Evolutionary conservation across 2,329 filamentous ascomycete genomes (phyloP).

Genomic region (Trichophyton schoenleinii): DNA sequence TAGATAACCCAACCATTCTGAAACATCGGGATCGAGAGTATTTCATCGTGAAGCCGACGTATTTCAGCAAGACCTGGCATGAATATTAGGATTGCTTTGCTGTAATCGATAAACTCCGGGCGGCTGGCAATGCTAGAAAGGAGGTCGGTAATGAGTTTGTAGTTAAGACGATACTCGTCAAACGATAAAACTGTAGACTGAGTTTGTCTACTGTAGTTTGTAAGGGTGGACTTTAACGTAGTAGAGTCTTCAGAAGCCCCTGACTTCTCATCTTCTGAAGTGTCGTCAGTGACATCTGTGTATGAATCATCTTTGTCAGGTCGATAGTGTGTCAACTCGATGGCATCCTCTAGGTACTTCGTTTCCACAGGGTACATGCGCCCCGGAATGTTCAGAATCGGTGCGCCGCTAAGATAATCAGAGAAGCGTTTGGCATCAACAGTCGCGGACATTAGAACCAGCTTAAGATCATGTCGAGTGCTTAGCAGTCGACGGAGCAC

Average conservation of each 20-base stretch:
- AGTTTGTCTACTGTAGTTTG: slow-evolving; percentile 64
- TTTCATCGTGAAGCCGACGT: slow-evolving; percentile 70
- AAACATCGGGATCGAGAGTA: slow-evolving; percentile 66
- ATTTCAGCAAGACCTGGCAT: slow-evolving; percentile 92
- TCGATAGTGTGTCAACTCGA: slow-evolving; percentile 70
- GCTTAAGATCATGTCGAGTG: slow-evolving; percentile 69
- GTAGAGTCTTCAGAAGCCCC: slow-evolving; percentile 39
- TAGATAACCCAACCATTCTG: slow-evolving; percentile 69
- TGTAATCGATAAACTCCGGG: slow-evolving; percentile 55
- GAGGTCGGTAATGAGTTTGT: slow-evolving; percentile 68
- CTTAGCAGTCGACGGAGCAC: slow-evolving; percentile 72
- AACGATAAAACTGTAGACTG: slow-evolving; percentile 61
- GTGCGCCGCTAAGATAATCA: slow-evolving; percentile 70
- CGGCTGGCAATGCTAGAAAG: slow-evolving; percentile 63
- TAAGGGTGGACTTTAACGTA: slow-evolving; percentile 49
- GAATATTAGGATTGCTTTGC: slow-evolving; percentile 87
- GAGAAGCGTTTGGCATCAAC: slow-evolving; percentile 89
- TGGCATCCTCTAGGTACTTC: slow-evolving; percentile 79
- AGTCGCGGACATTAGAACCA: slow-evolving; percentile 94
- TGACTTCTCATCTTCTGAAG: slow-evolving; percentile 29
- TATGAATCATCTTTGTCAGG: slow-evolving; percentile 42
- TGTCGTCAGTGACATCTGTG: slow-evolving; percentile 31
- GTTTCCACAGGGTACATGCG: slow-evolving; percentile 87
- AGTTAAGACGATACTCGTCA: slow-evolving; percentile 87
- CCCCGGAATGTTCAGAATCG: slow-evolving; percentile 79